Percentiles rank a stretch among this genome's conserved stretches.
phyloP scores from a whole-genome alignment of 139 green algal species.

The Picocystis salinarum region DNA sequence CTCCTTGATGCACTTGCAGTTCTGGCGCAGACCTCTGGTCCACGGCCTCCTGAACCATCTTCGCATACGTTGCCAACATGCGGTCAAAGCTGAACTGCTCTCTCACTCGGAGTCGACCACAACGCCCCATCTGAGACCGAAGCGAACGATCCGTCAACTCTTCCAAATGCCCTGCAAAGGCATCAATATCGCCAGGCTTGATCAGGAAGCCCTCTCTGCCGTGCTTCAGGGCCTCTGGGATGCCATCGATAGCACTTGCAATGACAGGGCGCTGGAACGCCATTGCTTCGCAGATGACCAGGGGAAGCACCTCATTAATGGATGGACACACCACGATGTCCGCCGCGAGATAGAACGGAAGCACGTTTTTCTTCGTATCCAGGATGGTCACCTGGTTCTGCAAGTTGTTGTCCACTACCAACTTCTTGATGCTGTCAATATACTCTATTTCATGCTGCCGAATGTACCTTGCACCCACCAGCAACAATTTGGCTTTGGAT shows the following conservation, averaged over 20 bases:
- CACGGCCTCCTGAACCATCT: not conserved
- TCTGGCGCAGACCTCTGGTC: not conserved
- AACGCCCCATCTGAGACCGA: not conserved
- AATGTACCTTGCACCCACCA: not conserved
- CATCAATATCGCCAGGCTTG: no score
- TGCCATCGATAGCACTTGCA: not conserved
- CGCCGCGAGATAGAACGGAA: not conserved
- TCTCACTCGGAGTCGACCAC: not conserved
- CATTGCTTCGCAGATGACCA: constrained; percentile 1
- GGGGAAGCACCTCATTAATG: not conserved
- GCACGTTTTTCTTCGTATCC: constrained; percentile 1
- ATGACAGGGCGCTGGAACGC: not conserved
- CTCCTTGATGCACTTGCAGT: no score
- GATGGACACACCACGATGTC: not conserved
- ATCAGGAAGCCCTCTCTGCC: not conserved
- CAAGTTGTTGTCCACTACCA: not conserved
- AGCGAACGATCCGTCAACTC: not conserved
- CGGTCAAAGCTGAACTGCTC: not conserved
- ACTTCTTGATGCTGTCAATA: not conserved
- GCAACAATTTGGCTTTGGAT: not conserved
- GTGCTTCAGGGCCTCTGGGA: not conserved
- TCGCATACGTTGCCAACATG: not conserved
- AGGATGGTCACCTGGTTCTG: not conserved
- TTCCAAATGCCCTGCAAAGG: no score
- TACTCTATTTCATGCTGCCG: not conserved